Base-by-base conservation (phyloP, 305 asterid species). In the Ajuga reptans region DNA sequence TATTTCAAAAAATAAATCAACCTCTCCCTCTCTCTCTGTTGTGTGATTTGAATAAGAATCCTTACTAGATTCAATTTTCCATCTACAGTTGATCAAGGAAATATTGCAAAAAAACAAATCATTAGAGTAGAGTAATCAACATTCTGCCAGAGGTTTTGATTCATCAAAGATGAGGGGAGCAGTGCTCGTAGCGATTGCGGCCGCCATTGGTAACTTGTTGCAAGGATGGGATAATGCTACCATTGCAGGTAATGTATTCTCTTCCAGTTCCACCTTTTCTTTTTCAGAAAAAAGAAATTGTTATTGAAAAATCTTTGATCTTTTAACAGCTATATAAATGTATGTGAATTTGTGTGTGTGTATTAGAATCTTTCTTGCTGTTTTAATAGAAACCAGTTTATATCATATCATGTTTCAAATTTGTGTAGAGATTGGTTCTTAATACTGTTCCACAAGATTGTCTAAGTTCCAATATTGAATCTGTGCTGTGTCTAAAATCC, bases 211-310 rank as follows among this genome's bases (percentile, higher is more conserved):
- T 45, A 91, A 91, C 78, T 8, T 91, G 72, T 77, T 91, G 84
- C 97, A 91, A 80, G 97, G 97, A 79, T 91, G 97, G 97, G 97
- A 91, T 54, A 89, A 87, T 75, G 97, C 97, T 21, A 82, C 91
- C 47, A 91, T 91, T 14, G 96, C 97, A 72, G 97, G 97, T 91
- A 68, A 31, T 31, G 4, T 47, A 8, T 34, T 61, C 16, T 3
- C 14, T 34, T 9, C 59, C 5, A 47, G 51, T 51, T 12, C 6
- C 66, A 8, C 36, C 1, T 8, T 6, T 24, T 7, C 16, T 43
- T 51, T 11, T 17, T 12, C n/a, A 9, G 1, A 49, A 41, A 29
- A 12, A 66, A 39, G 37, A 11, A 5, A 37, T 5, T 62, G 55
- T 67, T 58, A 9, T 36, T 72, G 9, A 17, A 31, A 9, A 9